Percentiles rank a stretch among this genome's conserved stretches.
These are phyloP conservation scores for Aureobasidium sp. DNA, from an alignment of 2,329 filamentous ascomycete genomes.

Conservation along the genomic window DNA sequence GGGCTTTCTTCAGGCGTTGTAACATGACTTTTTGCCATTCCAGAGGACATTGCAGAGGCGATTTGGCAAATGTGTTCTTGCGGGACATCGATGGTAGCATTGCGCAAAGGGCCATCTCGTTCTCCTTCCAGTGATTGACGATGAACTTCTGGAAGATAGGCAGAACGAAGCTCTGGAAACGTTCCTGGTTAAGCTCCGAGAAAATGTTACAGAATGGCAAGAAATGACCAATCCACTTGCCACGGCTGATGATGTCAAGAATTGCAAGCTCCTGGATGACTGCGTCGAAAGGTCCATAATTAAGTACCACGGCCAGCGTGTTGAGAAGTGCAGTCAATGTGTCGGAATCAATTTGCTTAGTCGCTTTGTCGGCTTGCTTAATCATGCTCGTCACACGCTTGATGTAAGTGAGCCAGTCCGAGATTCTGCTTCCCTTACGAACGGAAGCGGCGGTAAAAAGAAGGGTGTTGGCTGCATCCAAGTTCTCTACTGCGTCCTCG, in stretches of 20 bases:
- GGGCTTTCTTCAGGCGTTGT: conserved; percentile 7
- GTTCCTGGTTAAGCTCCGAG: conserved; percentile 60
- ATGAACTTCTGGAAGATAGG: conserved; percentile 82
- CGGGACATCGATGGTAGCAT: conserved; percentile 54
- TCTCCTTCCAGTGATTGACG: conserved; percentile 58
- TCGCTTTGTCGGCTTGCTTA: conserved; percentile 14
- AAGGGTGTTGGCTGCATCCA: conserved; percentile 39
- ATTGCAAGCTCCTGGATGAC: conserved; percentile 61
- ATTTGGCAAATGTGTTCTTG: conserved; percentile 42
- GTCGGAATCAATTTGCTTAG: background rate
- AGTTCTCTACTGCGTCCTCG: conserved; percentile 29
- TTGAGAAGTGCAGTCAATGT: conserved; percentile 32
- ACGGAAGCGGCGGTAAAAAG: conserved; percentile 67
- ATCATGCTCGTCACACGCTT: conserved; percentile 30
- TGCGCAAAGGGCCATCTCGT: conserved; percentile 62
- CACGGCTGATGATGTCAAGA: conserved; percentile 56
- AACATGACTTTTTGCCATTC: conserved; percentile 55
- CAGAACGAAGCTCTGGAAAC: conserved; percentile 72
- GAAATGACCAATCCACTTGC: conserved; percentile 63
- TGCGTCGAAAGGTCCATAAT: conserved; percentile 69
- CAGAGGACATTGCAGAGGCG: conserved; percentile 33
- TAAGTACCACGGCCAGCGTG: conserved; percentile 56
- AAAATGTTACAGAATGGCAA: conserved; percentile 79
- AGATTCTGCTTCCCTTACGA: conserved; percentile 68
- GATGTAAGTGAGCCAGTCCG: conserved; percentile 61